phyloP scores from a whole-genome alignment of 2,329 filamentous ascomycete species.

The Neofusicoccum ribis region DNA sequence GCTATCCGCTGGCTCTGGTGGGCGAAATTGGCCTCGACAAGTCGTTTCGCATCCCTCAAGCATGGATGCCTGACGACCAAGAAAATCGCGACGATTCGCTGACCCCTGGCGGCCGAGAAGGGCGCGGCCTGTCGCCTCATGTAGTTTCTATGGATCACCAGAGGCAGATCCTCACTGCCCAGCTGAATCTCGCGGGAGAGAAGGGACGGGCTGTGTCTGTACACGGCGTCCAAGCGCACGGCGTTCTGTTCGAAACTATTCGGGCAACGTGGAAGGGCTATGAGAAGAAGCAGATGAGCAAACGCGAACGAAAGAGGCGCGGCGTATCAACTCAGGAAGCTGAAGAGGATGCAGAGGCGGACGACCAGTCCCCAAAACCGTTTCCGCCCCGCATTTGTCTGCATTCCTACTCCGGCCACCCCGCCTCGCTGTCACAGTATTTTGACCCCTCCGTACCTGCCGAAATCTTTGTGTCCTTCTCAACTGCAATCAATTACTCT shows the following conservation, averaged over 20 bases:
- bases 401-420: conserved; percentile 84
- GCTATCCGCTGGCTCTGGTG: conserved; percentile 65
- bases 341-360: conserved; percentile 12
- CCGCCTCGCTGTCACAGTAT: conserved; percentile 76
- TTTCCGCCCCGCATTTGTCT: conserved; percentile 89
- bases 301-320: conserved; percentile 50
- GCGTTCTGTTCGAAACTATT: conserved; percentile 66
- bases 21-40: conserved; percentile 80
- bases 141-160: conserved; percentile 71
- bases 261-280: conserved; percentile 68
- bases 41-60: conserved; percentile 69
- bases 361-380: conserved; percentile 48
- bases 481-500: conserved; percentile 75
- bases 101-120: conserved; percentile 71
- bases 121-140: conserved; percentile 66
- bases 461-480: conserved; percentile 86
- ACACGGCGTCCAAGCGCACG: conserved; percentile 76
- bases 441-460: conserved; percentile 70
- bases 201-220: conserved; percentile 65
- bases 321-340: conserved; percentile 12
- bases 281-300: conserved; percentile 62
- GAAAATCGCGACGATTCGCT: conserved; percentile 49
- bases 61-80: conserved; percentile 49
- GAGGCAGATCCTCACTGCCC: conserved; percentile 62
- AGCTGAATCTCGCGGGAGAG: conserved; percentile 71